Base-by-base conservation (phyloP, 2,329 filamentous ascomycete species). In the Pseudocercospora pini-densiflorae region DNA sequence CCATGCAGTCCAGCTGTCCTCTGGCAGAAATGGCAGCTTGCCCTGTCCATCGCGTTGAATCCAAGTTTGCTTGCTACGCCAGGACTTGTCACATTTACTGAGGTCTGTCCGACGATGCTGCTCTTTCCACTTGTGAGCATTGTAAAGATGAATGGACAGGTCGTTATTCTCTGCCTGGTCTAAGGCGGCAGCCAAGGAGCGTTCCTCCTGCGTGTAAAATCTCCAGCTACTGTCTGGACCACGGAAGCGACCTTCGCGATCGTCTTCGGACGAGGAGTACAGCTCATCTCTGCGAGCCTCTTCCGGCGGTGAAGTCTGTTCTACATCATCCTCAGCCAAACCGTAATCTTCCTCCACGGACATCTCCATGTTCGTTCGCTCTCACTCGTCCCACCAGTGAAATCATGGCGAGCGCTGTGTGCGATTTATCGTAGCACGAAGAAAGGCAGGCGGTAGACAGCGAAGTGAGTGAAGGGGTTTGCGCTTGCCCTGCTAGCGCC, bases 1-100 rank as follows among this genome's bases (percentile, higher is more conserved):
- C 94, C 94, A 97, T 0, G 93, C 91, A 19, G 92, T 92, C 94
- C 94, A 97, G 4, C 76, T 70, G 65, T 85, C 87, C 0, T 86
- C 73, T 1, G 86, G 83, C 16, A 78, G 72, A 71, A 85, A 82
- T 2, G 75, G 70, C 64, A 71, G 72, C 33, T 78, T 74, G 4
- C 69, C 69, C 49, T 77, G 69, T 16, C 77, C 73, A 27, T 77
- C 70, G 2, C 68, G 71, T 31, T 75, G 67, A 29, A 81, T 68
- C 81, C 81, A 84, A 8, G 65, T 68, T 31, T 78, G 75, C 67
- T 80, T 83, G 66, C 72, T 81, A 64, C 78, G 77, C 80, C 79
- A 81, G 55, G 71, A 64, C 63, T 62, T 70, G 2, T 67, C n/a
- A 9, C 58, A 27, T 5, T 58, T 31, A 1, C 58, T 43, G n/a